Conservation (phyloP, 257 asterid genomes). For the Nicotiana benthamiana region DNA sequence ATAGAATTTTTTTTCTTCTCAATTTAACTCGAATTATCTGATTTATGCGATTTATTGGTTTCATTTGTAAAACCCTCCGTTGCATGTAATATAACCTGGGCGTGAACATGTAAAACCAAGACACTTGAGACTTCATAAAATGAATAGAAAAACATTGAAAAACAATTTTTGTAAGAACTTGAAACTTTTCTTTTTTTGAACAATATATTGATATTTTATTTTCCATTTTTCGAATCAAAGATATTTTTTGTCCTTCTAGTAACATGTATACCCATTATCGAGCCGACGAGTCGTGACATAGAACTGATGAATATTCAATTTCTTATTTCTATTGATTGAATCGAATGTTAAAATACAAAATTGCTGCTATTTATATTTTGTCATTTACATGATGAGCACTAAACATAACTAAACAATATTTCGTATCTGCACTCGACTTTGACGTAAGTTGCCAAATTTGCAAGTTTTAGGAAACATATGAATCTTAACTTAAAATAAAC, state of each 20-base stretch:
- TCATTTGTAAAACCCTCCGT: too few relatives aligned
- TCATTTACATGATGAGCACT: background rate
- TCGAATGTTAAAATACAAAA: background rate
- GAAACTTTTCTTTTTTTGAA: background rate
- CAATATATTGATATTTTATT: too few relatives aligned
- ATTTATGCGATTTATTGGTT: too few relatives aligned
- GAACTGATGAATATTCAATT: background rate
- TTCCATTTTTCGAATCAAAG: background rate
- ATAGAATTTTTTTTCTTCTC: too few relatives aligned
- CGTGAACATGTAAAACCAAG: background rate
- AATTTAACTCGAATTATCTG: too few relatives aligned
- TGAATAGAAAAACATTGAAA: too few relatives aligned
- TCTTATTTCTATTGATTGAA: background rate
- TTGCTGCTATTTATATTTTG: background rate
- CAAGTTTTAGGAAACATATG: background rate
- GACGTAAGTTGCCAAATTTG: background rate
- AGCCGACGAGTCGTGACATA: background rate
- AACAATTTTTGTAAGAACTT: background rate
- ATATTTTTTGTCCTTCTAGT: background rate
- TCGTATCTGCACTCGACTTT: background rate
- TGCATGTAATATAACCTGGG: too few relatives aligned
- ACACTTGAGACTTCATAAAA: background rate
- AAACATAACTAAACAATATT: background rate
- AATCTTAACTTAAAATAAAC: background rate
- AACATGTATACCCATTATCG: background rate